A percentile compares a stretch with the other conserved stretches of the same genome.
Evolutionary conservation across 768 basidiomycete genomes (phyloP).

Genomic region (Leccinum aurantiacum): DNA sequence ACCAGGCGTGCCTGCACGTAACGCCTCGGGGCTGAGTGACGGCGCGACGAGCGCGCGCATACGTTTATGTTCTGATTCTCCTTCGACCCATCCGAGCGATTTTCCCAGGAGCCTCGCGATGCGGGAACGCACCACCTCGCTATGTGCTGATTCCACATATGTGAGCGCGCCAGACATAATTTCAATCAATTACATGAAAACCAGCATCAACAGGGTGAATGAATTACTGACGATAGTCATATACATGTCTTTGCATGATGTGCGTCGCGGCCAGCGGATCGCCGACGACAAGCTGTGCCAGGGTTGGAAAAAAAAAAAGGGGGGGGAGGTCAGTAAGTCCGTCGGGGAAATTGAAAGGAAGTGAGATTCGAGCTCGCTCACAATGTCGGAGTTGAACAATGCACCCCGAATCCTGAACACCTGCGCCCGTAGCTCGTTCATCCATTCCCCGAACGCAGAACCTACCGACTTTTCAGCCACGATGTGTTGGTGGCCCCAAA

Average conservation of each 20-base stretch:
- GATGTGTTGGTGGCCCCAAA: slow-evolving; percentile 10
- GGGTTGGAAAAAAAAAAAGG: background rate
- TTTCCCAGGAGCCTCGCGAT: slow-evolving; percentile 8
- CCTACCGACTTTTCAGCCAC: slow-evolving; percentile 6
- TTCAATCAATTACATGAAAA: background rate
- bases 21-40: background rate
- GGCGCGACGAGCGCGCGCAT: slow-evolving; percentile 9
- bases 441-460: background rate
- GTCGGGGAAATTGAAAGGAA: background rate
- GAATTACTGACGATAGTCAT: slow-evolving; percentile 7
- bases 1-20: too few species aligned
- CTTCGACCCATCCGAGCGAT: slow-evolving; percentile 10
- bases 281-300: slow-evolving; percentile 1
- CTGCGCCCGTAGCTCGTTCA: slow-evolving; percentile 4
- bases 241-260: slow-evolving; percentile 12
- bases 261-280: slow-evolving; percentile 7
- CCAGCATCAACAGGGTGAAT: background rate
- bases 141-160: background rate
- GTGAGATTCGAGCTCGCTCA: background rate
- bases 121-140: slow-evolving; percentile 1
- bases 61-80: slow-evolving; percentile 9
- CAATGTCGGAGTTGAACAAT: slow-evolving; percentile 5
- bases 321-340: background rate
- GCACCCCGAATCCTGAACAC: slow-evolving; percentile 7
- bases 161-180: background rate